Base-by-base conservation (phyloP, 495 filamentous ascomycete species). In the Delitschia confertaspora region DNA sequence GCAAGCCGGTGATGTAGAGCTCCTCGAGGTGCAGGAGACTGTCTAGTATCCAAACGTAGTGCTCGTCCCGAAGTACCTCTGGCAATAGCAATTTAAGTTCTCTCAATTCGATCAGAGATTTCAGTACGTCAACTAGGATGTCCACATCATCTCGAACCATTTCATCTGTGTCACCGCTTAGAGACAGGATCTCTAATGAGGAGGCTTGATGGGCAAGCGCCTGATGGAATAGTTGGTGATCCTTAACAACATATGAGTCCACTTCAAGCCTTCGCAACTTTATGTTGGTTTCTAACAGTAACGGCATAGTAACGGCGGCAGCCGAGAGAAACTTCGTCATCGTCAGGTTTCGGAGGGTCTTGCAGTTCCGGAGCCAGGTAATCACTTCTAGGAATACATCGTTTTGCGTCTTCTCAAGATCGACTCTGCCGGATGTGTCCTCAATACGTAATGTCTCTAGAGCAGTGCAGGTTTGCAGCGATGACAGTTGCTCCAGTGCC, bases 341-440 rank as follows among this genome's bases (percentile, higher is more conserved):
- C 7, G 61, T 63, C 6, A 86, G 55, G 6, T 63, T 55, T 25
- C 57, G 63, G 10, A 87, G 65, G 4, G 57, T 58, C 25, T 67
- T 64, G 58, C 82, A 86, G 6, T 65, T 64, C 22, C 66, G 54
- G 11, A 81, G 61, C 73, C 76, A 80, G 0, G 59, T 54, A 11
- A 74, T 59, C 21, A 76, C 65, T 30, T 73, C 66, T 1, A 69
- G 50, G 36, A 77, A 74, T 3, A 66, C 55, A 11, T 72, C 66
- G 23, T 74, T 66, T 39, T 67, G 62, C 11, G 59, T 63, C 11
- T 53, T 57, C 32, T 73, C 64, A 21, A 76, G 58, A 25, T 68
- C 57, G 33, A 58, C 56, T 11, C 38, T 47, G 26, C 56, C 57
- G 13, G 58, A 27, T 3, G 36, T 40, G 18, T 60, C 61, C 41